Evolutionary conservation across 176 grass and related monocot species (phyloP), one percentile per base, ranked within the genome.

Genomic region (Lolium rigidum): DNA sequence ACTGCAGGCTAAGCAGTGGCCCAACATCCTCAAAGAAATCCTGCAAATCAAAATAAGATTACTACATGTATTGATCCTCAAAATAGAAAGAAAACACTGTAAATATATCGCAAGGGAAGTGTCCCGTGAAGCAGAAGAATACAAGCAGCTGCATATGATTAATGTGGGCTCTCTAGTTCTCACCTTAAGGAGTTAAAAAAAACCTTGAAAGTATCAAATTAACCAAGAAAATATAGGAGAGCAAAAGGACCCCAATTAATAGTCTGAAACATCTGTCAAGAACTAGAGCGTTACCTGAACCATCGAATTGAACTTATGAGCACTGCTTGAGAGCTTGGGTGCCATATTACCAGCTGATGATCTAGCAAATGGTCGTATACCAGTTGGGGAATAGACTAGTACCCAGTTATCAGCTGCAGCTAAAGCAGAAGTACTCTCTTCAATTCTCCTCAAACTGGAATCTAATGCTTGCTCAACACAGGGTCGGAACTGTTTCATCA

Each of bases 21-120:
- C 92, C 90, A 77, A 98, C 88, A 87, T 98, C 97, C 75, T 98
- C 97, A 73, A 95, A 94, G 85, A 98, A 98, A 80, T 95, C 94
- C 97, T 98, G 84, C 64, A 87, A 71, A 70, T 70, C 16, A 90
- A 84, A 87, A 59, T 55, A 61, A 6, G 51, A 76, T 43, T 50
- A 73, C 3, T 65, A 55, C 25, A 83, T 83, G 57, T 67, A 71
- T 59, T 0, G 6, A 83, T 18, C 70, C 48, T 25, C 37, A 61
- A 76, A 87, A 77, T 14, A 80, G 56, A 80, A 58, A 39, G 3
- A 12, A 56, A 46, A 74, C 21, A 26, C 47, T 68, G 2, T 24
- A 68, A 61, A 60, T 31, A 77, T 68, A 54, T 50, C 58, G 18
- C 25, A 47, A 24, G 37, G 6, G n/a, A 35, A 84, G 12, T 59